Base-by-base conservation (phyloP, 2,329 filamentous ascomycete genomes). In the Eutypella sp. region DNA sequence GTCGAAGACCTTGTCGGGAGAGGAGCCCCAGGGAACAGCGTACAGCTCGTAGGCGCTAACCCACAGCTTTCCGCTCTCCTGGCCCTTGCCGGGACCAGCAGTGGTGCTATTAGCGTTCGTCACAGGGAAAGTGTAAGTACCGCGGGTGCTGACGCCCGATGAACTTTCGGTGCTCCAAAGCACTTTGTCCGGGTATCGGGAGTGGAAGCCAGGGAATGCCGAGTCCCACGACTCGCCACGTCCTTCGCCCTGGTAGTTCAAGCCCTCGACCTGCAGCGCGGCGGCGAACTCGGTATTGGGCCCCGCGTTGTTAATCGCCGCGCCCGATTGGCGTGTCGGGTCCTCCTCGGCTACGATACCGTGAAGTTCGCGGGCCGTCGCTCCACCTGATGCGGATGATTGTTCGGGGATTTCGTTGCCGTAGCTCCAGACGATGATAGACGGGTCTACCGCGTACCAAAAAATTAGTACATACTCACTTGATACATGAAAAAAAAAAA, bases 161-260 rank as follows among this genome's bases (percentile, higher is more conserved):
- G 72, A 62, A 16, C 62, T 64, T 60, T 76, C 73, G 47, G 57
- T 68, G 41, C 57, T 59, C 50, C 66, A 64, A 48, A 76, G 60
- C 57, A 78, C 64, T 58, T 76, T 78, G 41, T 70, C 55, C 0
- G 73, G 74, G 50, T 66, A 76, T 4, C 55, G 57, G 18, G 54
- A 48, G 54, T 73, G 71, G 60, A 76, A 80, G 43, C 40, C 50
- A 1, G 64, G 60, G 51, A 71, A 77, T 9, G 48, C 34, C 24
- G 25, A 34, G 22, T 10, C 9, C 27, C 39, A 47, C 36, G 45
- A 47, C n/a, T 45, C 42, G 33, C 48, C 48, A 6, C 38, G 46
- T 13, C 76, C 75, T 42, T 76, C 73, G 42, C 76, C 76, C 53
- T 79, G 76, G 58, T 79, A 81, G 60, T 80, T 80, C 5, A 79